A percentile compares a stretch with the other conserved stretches of the same genome.
phyloP scores from a whole-genome alignment of 169 alveolate genomes.

The Babesia gibsoni region DNA sequence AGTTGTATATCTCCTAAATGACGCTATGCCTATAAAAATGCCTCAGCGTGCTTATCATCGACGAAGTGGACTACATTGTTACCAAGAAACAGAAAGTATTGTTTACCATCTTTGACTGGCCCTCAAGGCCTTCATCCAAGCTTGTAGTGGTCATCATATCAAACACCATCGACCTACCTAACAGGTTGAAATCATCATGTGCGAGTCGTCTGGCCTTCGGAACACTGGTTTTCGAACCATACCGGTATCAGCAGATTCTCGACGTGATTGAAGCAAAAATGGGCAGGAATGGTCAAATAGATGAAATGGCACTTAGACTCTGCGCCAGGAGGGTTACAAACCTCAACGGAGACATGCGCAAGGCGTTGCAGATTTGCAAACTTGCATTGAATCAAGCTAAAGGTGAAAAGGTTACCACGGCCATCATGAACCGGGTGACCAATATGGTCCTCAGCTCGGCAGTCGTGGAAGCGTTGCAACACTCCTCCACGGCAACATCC shows the following conservation, averaged over 20 bases:
- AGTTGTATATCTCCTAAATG: neutral
- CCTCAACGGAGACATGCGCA: slow-evolving; percentile 77
- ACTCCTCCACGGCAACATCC: slow-evolving; percentile 62
- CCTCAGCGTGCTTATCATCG: slow-evolving; percentile 66
- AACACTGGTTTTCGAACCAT: slow-evolving; percentile 77
- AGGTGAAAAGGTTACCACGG: slow-evolving; percentile 63
- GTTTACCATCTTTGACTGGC: slow-evolving; percentile 85
- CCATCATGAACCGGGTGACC: slow-evolving; percentile 70
- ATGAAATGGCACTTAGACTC: slow-evolving; percentile 72
- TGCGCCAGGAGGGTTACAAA: slow-evolving; percentile 82
- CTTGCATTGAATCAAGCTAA: slow-evolving; percentile 66
- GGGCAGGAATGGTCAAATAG: slow-evolving; percentile 17
- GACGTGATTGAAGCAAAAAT: slow-evolving; percentile 63
- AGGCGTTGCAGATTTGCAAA: slow-evolving; percentile 78
- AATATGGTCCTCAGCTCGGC: slow-evolving; percentile 71
- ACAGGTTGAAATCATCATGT: slow-evolving; percentile 74
- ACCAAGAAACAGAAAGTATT: slow-evolving; percentile 77
- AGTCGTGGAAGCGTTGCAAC: slow-evolving; percentile 62
- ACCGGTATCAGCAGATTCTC: slow-evolving; percentile 75
- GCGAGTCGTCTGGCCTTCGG: slow-evolving; percentile 78
- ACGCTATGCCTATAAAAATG: neutral
- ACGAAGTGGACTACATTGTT: slow-evolving; percentile 75
- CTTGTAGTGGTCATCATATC: slow-evolving; percentile 78
- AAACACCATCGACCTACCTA: slow-evolving; percentile 84
- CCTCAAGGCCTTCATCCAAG: slow-evolving; percentile 73